phyloP scores from a whole-genome alignment of 176 grass and related monocot species.

The Alopecurus myosuroides region DNA sequence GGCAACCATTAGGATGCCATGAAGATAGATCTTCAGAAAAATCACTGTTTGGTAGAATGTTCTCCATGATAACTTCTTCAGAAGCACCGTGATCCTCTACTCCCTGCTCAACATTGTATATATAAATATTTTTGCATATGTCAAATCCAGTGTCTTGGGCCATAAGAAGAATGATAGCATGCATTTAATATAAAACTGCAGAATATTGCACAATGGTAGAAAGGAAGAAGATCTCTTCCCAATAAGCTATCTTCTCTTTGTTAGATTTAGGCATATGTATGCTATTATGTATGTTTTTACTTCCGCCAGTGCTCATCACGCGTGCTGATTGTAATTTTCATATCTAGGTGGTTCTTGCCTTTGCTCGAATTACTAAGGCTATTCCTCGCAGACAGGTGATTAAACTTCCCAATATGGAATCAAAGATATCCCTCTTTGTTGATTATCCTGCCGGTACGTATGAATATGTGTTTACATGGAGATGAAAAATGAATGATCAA shows the following conservation, averaged over 20 bases:
- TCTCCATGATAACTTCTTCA: slow-evolving; percentile 54
- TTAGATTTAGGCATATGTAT: not conserved
- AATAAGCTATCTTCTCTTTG: not conserved
- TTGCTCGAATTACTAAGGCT: not conserved
- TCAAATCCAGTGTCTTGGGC: not conserved
- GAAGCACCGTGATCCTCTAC: slow-evolving; percentile 6
- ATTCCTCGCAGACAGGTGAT: not conserved
- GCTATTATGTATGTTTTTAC: not conserved
- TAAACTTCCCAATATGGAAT: not conserved
- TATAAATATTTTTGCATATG: not conserved
- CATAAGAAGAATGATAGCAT: not conserved
- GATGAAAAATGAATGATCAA: not conserved
- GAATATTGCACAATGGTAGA: not conserved
- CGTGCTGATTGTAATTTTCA: not conserved
- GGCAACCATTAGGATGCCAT: slow-evolving; percentile 76
- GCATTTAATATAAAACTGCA: slow-evolving; percentile 6
- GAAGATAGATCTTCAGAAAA: slow-evolving; percentile 70
- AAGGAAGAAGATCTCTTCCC: not conserved
- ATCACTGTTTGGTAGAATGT: slow-evolving; percentile 70
- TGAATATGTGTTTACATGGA: not conserved
- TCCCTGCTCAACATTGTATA: slow-evolving; percentile 38
- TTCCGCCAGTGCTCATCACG: not conserved
- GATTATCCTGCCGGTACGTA: not conserved
- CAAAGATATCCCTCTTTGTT: not conserved
- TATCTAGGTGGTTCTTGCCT: not conserved